These are phyloP conservation scores for Apostasia shenzhenica DNA, from an alignment of 106 monocot genomes.

Conservation along the genomic window DNA sequence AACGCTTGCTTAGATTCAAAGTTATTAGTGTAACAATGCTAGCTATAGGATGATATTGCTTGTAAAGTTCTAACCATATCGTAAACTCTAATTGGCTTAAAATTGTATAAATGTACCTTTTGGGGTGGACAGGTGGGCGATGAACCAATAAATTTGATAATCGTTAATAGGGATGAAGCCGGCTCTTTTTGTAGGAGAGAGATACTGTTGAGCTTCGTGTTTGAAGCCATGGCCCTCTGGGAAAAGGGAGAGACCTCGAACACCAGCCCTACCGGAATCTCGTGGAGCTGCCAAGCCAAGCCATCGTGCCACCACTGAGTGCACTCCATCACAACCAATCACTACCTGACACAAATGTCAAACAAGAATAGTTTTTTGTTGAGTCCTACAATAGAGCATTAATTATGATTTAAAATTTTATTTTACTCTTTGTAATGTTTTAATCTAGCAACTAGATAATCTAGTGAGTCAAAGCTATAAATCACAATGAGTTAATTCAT, in stretches of 20 bases:
- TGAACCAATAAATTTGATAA: slow-evolving; percentile 30
- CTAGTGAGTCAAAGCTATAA: background rate
- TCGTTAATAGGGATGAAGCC: slow-evolving; percentile 30
- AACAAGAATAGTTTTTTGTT: background rate
- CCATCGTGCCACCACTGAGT: slow-evolving; percentile 51
- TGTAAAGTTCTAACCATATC: background rate
- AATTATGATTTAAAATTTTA: background rate
- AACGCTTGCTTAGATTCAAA: background rate
- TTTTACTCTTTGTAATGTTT: background rate
- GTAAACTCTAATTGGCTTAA: background rate
- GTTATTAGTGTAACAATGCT: background rate
- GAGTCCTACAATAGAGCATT: background rate
- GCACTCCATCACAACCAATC: slow-evolving; percentile 52
- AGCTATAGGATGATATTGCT: no score
- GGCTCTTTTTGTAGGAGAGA: slow-evolving; percentile 20
- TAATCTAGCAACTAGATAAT: background rate
- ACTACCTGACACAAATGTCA: slow-evolving; percentile 10
- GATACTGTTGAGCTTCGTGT: slow-evolving; percentile 16
- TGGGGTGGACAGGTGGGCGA: slow-evolving; percentile 6
- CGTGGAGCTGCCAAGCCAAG: slow-evolving; percentile 27
- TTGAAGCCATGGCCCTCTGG: slow-evolving; percentile 32
- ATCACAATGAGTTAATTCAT: no score
- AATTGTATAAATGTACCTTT: background rate
- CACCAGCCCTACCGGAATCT: slow-evolving; percentile 21
- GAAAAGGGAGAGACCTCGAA: slow-evolving; percentile 23